These are phyloP conservation scores for Ophiostoma pallidulum DNA, from an alignment of 2,329 filamentous ascomycete genomes.

Conservation along the genomic window DNA sequence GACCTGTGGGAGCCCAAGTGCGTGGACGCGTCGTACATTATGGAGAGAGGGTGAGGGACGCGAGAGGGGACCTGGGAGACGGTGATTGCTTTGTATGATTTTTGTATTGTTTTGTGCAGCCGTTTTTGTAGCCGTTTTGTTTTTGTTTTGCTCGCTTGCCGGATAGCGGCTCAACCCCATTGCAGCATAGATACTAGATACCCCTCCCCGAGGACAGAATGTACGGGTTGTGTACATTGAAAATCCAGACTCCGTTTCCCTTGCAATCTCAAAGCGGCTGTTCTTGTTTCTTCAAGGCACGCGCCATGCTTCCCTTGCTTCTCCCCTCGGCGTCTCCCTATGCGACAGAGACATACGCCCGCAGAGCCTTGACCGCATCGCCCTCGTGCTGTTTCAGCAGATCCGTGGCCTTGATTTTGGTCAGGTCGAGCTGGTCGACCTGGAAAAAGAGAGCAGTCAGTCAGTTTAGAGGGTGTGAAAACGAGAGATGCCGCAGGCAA, in stretches of 20 bases:
- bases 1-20: conserved; percentile 25
- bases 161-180: too few species aligned
- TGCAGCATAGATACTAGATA: too few species aligned
- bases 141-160: neutral
- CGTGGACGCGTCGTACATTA: conserved; percentile 16
- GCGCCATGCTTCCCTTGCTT: too few species aligned
- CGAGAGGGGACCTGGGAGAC: too few species aligned
- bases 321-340: neutral
- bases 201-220: too few species aligned
- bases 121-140: neutral
- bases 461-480: too few species aligned
- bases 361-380: conserved; percentile 57
- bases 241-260: too few species aligned
- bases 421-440: conserved; percentile 63
- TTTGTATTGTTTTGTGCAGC: too few species aligned
- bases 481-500: too few species aligned
- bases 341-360: conserved; percentile 35
- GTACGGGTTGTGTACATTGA: too few species aligned
- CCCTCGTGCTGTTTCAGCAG: conserved; percentile 64
- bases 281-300: neutral
- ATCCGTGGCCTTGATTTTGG: conserved; percentile 64
- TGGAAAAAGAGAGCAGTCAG: conserved; percentile 24
- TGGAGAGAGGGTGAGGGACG: neutral
- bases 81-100: neutral
- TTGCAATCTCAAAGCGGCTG: too few species aligned